Evolutionary conservation across 495 filamentous ascomycete genomes (phyloP), one percentile per base, ranked within the genome.

Genomic region (Delitschia confertaspora): DNA sequence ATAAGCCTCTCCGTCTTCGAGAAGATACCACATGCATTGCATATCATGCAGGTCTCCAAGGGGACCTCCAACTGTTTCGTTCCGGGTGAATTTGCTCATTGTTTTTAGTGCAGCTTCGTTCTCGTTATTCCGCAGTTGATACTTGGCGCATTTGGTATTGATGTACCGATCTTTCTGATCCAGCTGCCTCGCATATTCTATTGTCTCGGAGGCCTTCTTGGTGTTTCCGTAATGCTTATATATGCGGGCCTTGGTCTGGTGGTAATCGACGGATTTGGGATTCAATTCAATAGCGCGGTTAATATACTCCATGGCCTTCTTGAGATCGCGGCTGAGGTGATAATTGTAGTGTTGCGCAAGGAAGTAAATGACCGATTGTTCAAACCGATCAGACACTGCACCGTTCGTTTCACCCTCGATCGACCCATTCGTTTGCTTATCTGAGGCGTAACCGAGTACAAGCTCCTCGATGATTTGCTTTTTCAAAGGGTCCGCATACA

Each of bases 21-120:
- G 89, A 51, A 96, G 63, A 62, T 80, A 99, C 91, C 91, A 99
- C 47, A 95, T 79, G 58, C 93, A 95, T 62, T 99, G 91, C 93
- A 99, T 96, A 49, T 99, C 91, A 41, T 87, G 78, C 13, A 99
- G 76, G 63, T 99, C 91, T 29, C 82, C 84, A 23, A 96, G 63
- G 19, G 91, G 80, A 1, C 91, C 93, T 10, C 87, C 88, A 9
- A 79, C 74, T 4, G 86, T 83, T 53, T 99, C 91, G 37, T 84
- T 86, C 25, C 88, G 74, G 0, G 91, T 99, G 66, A 99, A 99
- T 39, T 94, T 76, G 60, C 88, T 83, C 85, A 96, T 88, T 18
- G 85, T 93, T 20, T 80, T 72, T 21, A 95, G 66, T 0, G 78
- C 89, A 54, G 76, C 79, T 35, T 93, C 86, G 54, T 83, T 89